Percentiles rank a stretch among this genome's conserved stretches.
These are phyloP conservation scores for Aspergillus sp. DNA, from an alignment of 2,329 filamentous ascomycete genomes.

Conservation along the genomic window DNA sequence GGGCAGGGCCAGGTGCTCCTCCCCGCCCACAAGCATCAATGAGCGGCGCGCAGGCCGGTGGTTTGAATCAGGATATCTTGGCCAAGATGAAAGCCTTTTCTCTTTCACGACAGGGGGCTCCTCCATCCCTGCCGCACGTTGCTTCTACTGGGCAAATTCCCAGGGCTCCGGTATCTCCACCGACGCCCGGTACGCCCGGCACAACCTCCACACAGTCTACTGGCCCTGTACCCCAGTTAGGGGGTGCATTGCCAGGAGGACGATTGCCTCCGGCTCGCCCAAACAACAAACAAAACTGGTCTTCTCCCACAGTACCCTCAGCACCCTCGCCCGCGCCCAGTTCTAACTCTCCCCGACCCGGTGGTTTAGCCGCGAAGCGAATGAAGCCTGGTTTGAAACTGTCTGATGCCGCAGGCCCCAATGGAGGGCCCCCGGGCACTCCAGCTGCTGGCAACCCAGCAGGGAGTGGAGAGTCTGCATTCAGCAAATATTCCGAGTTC, in stretches of 20 bases:
- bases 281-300: conserved; percentile 27
- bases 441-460: conserved; percentile 12
- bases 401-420: conserved; percentile 43
- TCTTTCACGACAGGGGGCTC: conserved; percentile 58
- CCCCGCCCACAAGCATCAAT: conserved; percentile 27
- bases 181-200: conserved; percentile 4
- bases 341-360: conserved; percentile 36
- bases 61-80: conserved; percentile 59
- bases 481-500: conserved; percentile 71
- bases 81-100: conserved; percentile 68
- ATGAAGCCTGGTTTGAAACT: conserved; percentile 45
- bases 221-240: conserved; percentile 14
- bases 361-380: conserved; percentile 44
- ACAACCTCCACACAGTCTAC: conserved; percentile 12
- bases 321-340: conserved; percentile 34
- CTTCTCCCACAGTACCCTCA: conserved; percentile 18
- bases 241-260: conserved; percentile 26
- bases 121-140: conserved; percentile 29
- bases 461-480: conserved; percentile 37
- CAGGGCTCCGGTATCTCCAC: conserved; percentile 5
- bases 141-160: conserved; percentile 32
- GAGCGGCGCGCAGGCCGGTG: conserved; percentile 40
- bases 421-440: conserved; percentile 35
- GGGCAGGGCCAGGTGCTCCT: conserved; percentile 13
- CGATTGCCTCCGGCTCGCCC: conserved; percentile 23